Evolutionary conservation across 768 basidiomycete genomes (phyloP), one percentile per base, ranked within the genome.

Genomic region (Pleurotus tuoliensis): DNA sequence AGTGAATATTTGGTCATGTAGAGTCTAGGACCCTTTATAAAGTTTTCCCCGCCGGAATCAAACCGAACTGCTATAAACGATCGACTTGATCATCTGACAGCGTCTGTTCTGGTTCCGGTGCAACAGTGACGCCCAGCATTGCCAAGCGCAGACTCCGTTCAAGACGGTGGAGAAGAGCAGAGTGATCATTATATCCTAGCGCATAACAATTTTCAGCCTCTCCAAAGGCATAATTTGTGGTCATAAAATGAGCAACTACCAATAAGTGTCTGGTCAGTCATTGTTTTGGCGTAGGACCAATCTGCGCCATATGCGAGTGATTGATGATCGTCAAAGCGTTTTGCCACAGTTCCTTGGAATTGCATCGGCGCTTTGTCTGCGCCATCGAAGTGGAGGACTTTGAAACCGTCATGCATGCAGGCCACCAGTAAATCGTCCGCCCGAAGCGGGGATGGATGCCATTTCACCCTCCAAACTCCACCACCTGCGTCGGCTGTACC

Each of bases 361-460:
- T 67, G 51, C 76, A 71, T 47, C 61, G 18, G 4, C 57, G 45
- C 20, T 55, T 67, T 30, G 20, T 52, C 61, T 24, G 56, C 46
- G 16, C 15, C 54, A 41, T 67, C 70, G 57, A 91, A 83, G 1
- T 70, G 75, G 46, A 94, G 68, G 5, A 96, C 77, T 66, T 97
- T 97, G 80, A 93, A 95, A 8, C 96, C 95, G 60, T 94, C 94
- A 66, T 96, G 95, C 97, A 98, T 99, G 66, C 91, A 94, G 0
- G 95, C 97, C n/a, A 94, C 84, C 16, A 98, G 80, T 1, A 98
- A 77, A 64, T 95, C 90, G 38, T 80, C 64, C 59, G 78, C 81
- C 45, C 94, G 80, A n/a, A 65, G 62, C 2, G 77, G 60, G 4
- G 80, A 81, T 5, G 95, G 94, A 70, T 98, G 94, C 93, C 94